Evolutionary conservation across 805 yeast species (phyloP), one percentile per base, ranked within the genome.

Genomic region (Maudiozyma barnettii): DNA sequence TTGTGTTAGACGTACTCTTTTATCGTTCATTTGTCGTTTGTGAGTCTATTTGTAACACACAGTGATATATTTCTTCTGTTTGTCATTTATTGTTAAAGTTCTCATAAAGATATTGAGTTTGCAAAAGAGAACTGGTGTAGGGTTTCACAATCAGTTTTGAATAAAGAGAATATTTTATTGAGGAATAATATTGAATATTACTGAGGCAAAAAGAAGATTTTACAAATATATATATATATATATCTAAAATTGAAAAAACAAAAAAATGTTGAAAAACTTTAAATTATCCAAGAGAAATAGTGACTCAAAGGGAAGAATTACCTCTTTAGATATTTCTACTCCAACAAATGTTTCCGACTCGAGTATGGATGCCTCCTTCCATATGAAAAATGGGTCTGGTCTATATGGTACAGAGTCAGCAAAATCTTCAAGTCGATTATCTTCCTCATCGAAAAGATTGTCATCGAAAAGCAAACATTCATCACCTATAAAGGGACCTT

Each of bases 261-360:
- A 21, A 37, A 18, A 4, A 13, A 58, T 59, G 62, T 46, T 60
- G 33, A 57, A 63, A 56, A 59, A 60, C 36, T 60, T 66, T 48
- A 63, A 60, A 45, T 49, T 60, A 6, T 49, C 60, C 1, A 59
- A 57, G 40, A 56, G 60, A 47, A 65, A 61, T 19, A 55, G 61
- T 35, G 52, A 57, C 13, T 49, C 61, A 3, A 59, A 58, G 45
- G 52, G 61, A 8, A 56, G 65, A 41, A 62, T 66, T 14, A 61
- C 64, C 1, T 63, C 67, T 12, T 60, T 66, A 14, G 67, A 66
- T 45, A 66, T 66, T n/a, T 66, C 70, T 3, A 55, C 62, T 0
- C 69, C 70, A 1, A 60, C 64, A 1, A 54, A 50, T 18, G 49
- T 53, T 21, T 44, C 49, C 9, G 60, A 58, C 21, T 48, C 45